These are phyloP conservation scores for Gynochthodes officinalis DNA, from an alignment of 257 asterid genomes.

Conservation along the genomic window DNA sequence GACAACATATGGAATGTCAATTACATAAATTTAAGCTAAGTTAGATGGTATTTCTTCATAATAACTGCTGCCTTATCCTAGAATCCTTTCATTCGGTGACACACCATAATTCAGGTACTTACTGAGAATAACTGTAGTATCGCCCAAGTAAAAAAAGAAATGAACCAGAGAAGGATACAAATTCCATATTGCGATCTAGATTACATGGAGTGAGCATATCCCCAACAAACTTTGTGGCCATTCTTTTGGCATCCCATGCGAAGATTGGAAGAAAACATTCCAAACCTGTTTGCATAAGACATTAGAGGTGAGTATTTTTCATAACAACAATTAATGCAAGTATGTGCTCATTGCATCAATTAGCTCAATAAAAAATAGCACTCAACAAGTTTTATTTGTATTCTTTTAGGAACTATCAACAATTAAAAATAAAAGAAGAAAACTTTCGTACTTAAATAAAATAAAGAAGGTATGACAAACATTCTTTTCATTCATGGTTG, in stretches of 20 bases:
- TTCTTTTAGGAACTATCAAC: background rate
- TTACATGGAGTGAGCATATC: slow-evolving; percentile 31
- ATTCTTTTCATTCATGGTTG: background rate
- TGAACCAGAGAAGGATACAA: slow-evolving; percentile 4
- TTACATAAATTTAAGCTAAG: too few relatives aligned
- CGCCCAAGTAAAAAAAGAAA: slow-evolving; percentile 30
- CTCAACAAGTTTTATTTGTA: too few relatives aligned
- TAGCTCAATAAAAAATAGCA: too few relatives aligned
- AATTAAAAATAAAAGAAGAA: too few relatives aligned
- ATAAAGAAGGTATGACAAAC: background rate
- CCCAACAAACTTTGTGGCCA: slow-evolving; percentile 31
- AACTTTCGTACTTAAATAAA: too few relatives aligned
- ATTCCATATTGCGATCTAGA: background rate
- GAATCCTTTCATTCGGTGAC: background rate
- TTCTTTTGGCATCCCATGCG: slow-evolving; percentile 29
- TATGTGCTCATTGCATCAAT: too few relatives aligned
- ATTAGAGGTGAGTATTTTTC: background rate
- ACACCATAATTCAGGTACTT: slow-evolving; percentile 14
- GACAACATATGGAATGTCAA: background rate
- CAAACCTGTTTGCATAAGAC: slow-evolving; percentile 26
- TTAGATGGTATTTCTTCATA: background rate
- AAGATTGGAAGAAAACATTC: slow-evolving; percentile 36
- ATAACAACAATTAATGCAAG: too few relatives aligned
- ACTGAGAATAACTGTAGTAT: slow-evolving; percentile 41
- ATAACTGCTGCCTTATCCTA: background rate